Conservation (phyloP, 129 eudicot species). For the Tagetes erecta region DNA sequence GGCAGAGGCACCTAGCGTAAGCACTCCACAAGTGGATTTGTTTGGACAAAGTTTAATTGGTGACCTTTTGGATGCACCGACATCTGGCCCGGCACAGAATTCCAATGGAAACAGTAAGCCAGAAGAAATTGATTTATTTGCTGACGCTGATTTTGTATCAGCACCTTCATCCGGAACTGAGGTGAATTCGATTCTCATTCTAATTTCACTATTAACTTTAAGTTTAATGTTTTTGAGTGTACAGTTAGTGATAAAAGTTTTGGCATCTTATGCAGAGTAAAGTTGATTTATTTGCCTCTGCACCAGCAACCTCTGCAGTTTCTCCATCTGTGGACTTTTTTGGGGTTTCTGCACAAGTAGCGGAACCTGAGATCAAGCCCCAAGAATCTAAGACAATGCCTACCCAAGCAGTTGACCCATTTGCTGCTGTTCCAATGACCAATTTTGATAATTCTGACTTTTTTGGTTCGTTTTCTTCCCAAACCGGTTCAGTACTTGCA, state of each 20-base stretch:
- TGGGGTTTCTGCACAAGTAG: conserved; percentile 57
- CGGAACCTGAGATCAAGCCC: conserved; percentile 45
- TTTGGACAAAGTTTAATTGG: conserved; percentile 71
- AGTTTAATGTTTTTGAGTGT: not conserved
- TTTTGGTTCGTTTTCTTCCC: conserved; percentile 71
- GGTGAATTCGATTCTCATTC: conserved; percentile 34
- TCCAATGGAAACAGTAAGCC: conserved; percentile 41
- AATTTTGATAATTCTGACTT: conserved; percentile 68
- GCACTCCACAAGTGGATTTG: conserved; percentile 73
- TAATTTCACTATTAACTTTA: not conserved
- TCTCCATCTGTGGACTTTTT: conserved; percentile 74
- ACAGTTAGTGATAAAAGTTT: conserved; percentile 3
- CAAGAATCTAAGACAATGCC: conserved; percentile 36
- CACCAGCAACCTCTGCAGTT: conserved; percentile 51
- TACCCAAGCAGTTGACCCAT: conserved; percentile 65
- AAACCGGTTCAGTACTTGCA: conserved; percentile 40
- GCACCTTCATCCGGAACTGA: conserved; percentile 53
- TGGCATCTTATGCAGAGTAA: conserved; percentile 49
- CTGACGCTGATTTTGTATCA: conserved; percentile 93
- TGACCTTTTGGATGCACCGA: conserved; percentile 78
- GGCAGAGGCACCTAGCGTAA: conserved; percentile 74
- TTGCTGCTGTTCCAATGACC: conserved; percentile 85
- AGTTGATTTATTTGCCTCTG: conserved; percentile 79
- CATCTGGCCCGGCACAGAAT: conserved; percentile 48
- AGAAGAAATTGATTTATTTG: conserved; percentile 89